These are phyloP conservation scores for Coemansia sp. DNA, from an alignment of 192 early-diverging fungal species.

Conservation along the genomic window DNA sequence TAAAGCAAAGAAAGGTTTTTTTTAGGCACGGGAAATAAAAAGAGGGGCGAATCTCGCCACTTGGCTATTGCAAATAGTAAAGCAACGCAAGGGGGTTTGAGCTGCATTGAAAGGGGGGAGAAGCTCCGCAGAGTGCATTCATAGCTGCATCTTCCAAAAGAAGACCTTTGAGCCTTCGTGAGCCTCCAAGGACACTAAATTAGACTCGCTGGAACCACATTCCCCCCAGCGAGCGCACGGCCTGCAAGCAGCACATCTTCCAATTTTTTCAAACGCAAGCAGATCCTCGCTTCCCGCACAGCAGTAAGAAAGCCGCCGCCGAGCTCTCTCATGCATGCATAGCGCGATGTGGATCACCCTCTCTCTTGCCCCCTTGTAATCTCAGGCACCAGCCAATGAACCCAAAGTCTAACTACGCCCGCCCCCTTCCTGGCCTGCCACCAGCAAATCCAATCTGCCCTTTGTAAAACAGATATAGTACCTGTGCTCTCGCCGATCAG, in stretches of 20 bases:
- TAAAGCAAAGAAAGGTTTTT: not conserved
- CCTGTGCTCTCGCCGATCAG: not conserved
- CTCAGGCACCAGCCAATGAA: not conserved
- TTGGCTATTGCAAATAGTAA: not conserved
- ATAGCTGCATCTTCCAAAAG: not conserved
- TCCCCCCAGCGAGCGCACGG: not conserved
- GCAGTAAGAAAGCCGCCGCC: not conserved
- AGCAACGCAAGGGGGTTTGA: not conserved
- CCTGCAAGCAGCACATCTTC: constrained; percentile 2
- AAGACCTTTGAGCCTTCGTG: not conserved
- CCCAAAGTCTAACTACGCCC: not conserved
- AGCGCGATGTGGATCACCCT: not conserved
- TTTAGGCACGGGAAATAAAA: not conserved
- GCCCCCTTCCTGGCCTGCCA: not conserved
- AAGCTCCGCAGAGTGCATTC: not conserved
- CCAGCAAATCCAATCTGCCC: not conserved
- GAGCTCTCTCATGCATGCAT: constrained; percentile 2
- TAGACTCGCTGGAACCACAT: not conserved
- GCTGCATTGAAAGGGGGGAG: not conserved
- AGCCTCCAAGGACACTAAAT: not conserved
- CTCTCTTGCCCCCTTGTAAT: not conserved
- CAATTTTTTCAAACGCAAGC: not conserved
- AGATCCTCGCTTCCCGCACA: not conserved
- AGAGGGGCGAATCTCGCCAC: not conserved
- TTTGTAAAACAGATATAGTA: not conserved